Conservation (phyloP, 169 alveolate species). For the Cryptosporidium tyzzeri region DNA sequence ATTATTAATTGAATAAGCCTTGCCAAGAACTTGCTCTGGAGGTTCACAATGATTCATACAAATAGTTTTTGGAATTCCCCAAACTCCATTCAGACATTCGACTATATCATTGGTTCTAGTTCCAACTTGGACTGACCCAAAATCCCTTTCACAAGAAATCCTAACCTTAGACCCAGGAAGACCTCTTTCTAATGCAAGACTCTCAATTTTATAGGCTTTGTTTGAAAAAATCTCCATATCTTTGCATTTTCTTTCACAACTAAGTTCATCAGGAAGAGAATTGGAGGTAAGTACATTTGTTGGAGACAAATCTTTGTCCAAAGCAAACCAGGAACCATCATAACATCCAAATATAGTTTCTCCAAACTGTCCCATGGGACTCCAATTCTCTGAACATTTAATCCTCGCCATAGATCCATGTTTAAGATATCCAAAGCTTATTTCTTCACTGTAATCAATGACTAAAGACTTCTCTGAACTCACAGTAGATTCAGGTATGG, state of each 20-base stretch:
- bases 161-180: conserved; percentile 35
- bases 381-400: conserved; percentile 63
- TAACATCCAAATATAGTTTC: conserved; percentile 18
- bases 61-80: conserved; percentile 72
- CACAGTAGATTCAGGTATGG: background rate
- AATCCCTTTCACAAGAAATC: conserved; percentile 43
- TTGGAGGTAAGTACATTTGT: background rate
- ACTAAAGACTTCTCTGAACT: background rate
- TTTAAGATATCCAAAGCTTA: background rate
- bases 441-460: conserved; percentile 12
- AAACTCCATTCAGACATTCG: conserved; percentile 61
- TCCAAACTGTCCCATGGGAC: background rate
- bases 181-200: conserved; percentile 1
- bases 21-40: conserved; percentile 51
- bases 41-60: conserved; percentile 53
- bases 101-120: conserved; percentile 38
- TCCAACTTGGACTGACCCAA: conserved; percentile 40
- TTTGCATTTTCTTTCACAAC: conserved; percentile 35
- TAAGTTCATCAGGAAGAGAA: background rate
- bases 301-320: conserved; percentile 1
- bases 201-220: conserved; percentile 53
- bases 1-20: conserved; percentile 22
- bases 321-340: conserved; percentile 46
- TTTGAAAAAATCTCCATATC: conserved; percentile 54
- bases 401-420: conserved; percentile 70